Evolutionary conservation across 805 yeast species (phyloP), one percentile per base, ranked within the genome.

Genomic region (Saturnispora ahearnii): DNA sequence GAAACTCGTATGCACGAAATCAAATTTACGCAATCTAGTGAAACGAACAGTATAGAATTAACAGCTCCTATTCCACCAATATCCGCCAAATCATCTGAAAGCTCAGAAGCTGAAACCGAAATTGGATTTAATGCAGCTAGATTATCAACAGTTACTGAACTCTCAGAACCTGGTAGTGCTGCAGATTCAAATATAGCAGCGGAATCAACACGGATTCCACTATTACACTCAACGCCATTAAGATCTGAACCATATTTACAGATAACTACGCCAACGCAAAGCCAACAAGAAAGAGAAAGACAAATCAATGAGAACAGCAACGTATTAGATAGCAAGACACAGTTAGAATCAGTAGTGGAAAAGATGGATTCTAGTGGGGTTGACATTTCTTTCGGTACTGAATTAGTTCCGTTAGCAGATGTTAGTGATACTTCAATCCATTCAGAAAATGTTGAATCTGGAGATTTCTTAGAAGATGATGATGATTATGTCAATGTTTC

Each of bases 361-460:
- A 46, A 46, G 6, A 34, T 22, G 26, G 46, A 51, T 32, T 41
- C 44, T 2, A 53, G 54, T 18, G 52, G 46, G 4, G 31, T 44
- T 41, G 57, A 54, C 21, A 33, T 42, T 2, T 54, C 57, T 9
- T 50, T 62, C 22, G 59, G 57, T 18, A 59, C 66, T 1, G 66
- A 62, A 49, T 55, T 59, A 43, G 51, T 63, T 10, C 67, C 68
- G 7, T 50, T 63, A 30, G 65, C 68, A 1, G 67, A 63, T 47
- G 62, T 62, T 11, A 57, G 64, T 1, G 49, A 51, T 24, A 60
- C 56, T 21, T 55, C 57, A 2, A 52, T 55, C 0, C 60, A 52
- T 24, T 52, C 52, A 33, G 54, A 59, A 2, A 61, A 57, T 5
- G 53, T 54, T 12, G 58, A 57, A 33, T 54, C 57, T 9, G 59